phyloP scores from a whole-genome alignment of 345 rosid species.

The Limnanthes douglasii region DNA sequence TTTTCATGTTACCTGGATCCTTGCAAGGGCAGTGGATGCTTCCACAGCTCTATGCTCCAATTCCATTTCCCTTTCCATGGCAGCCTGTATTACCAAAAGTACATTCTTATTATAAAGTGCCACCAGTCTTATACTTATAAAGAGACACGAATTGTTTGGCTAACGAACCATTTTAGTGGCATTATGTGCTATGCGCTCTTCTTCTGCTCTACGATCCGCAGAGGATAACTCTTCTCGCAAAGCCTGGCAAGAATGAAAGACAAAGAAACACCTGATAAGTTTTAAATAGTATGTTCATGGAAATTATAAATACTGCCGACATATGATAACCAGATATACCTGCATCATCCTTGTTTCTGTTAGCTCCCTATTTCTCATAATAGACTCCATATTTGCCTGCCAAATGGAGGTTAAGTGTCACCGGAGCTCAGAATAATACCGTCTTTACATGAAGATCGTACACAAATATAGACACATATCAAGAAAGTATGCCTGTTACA shows the following conservation, averaged over 20 bases:
- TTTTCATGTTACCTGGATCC: slow-evolving; percentile 64
- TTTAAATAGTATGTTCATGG: slow-evolving; percentile 5
- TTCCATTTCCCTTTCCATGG: slow-evolving; percentile 94
- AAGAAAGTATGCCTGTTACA: background rate
- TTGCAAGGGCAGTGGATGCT: slow-evolving; percentile 87
- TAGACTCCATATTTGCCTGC: slow-evolving; percentile 89
- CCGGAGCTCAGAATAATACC: slow-evolving; percentile 1
- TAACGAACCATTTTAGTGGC: slow-evolving; percentile 80
- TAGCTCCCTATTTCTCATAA: slow-evolving; percentile 92
- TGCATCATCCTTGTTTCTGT: slow-evolving; percentile 99
- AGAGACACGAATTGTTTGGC: slow-evolving; percentile 1
- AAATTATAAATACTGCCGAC: slow-evolving; percentile 2
- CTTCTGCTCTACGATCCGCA: slow-evolving; percentile 90
- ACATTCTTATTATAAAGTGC: slow-evolving; percentile 4
- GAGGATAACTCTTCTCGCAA: slow-evolving; percentile 91
- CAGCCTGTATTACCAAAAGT: slow-evolving; percentile 42
- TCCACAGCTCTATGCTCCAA: slow-evolving; percentile 89
- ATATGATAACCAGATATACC: slow-evolving; percentile 26
- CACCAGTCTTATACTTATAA: slow-evolving; percentile 1
- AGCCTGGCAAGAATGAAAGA: slow-evolving; percentile 54
- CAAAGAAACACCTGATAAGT: slow-evolving; percentile 7
- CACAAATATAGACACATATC: background rate
- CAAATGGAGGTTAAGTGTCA: slow-evolving; percentile 6
- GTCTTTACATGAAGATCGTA: slow-evolving; percentile 1
- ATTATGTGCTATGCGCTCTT: slow-evolving; percentile 80